Base-by-base conservation (phyloP, 2,329 filamentous ascomycete genomes). In the Fusarium sacchari region DNA sequence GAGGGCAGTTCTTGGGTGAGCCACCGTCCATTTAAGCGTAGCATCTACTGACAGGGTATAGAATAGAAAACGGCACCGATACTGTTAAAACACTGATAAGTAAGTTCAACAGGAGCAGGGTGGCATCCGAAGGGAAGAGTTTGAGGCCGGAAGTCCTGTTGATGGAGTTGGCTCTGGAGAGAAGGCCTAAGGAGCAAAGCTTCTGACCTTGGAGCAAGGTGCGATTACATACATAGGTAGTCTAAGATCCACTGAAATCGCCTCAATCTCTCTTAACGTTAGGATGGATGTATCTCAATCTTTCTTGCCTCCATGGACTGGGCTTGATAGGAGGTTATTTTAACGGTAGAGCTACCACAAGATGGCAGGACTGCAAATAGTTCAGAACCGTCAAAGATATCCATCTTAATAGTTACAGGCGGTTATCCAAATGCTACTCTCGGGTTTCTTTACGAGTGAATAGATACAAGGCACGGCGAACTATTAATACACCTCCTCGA, bases 41-140 rank as follows among this genome's bases (percentile, higher is more conserved):
- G 5, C 13, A 17, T 4, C 0, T 36, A 42, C 37, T 62, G 4
- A 67, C 22, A 1, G 15, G 22, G 3, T 24, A 4, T 15, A 73
- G 55, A 5, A 62, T 68, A 24, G 62, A 62, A 2, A 68, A 73
- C 17, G 71, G 71, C 4, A 84, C 87, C 73, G 84, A 76, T n/a
- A 73, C 71, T 24, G 47, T 71, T 1, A 71, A 67, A 0, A 67
- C 62, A 0, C 67, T 71, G 34, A 49, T 14, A 68, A 67, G 28
- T 75, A 67, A 12, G n/a, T 69, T 18, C 44, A 64, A 14, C 66
- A 63, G 22, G 70, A 71, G 26, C 62, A 67, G 11, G 58, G 74
- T 39, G 64, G 37, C 11, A 36, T 72, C 7, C 58, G 36, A 13
- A 39, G 67, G 8, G 55, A 61, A 43, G 57, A 56, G 26, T 37